These are phyloP conservation scores for Clarireedia homoeocarpa DNA, from an alignment of 2,329 filamentous ascomycete species.

Conservation along the genomic window DNA sequence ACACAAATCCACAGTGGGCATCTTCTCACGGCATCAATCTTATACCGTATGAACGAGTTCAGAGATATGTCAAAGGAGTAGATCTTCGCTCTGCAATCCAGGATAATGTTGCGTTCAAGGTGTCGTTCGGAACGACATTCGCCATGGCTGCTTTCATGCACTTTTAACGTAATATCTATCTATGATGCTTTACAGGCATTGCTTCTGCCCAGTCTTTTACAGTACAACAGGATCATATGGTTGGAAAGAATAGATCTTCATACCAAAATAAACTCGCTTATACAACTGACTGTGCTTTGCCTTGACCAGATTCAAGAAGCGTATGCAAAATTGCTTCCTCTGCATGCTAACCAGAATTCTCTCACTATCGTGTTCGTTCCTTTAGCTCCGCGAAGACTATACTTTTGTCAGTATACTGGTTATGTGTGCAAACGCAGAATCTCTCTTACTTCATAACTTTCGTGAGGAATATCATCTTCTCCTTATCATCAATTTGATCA, in stretches of 20 bases:
- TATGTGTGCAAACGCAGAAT: too few species aligned
- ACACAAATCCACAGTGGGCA: constrained; percentile 32
- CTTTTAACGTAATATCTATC: constrained; percentile 34
- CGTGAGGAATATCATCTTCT: constrained; percentile 58
- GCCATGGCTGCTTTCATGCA: constrained; percentile 58
- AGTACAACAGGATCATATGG: too few species aligned
- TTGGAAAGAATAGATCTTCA: background rate
- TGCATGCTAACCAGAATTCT: constrained; percentile 65
- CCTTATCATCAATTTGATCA: constrained; percentile 47
- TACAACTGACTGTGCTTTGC: too few species aligned
- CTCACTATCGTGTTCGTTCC: constrained; percentile 59
- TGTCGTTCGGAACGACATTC: constrained; percentile 65
- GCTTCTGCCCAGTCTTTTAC: background rate
- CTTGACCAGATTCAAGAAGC: constrained; percentile 32
- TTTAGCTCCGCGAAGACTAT: constrained; percentile 53
- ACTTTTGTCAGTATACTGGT: background rate
- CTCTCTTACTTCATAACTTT: constrained; percentile 51
- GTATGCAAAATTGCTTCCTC: constrained; percentile 53
- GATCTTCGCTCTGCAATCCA: constrained; percentile 36
- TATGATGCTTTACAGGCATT: background rate
- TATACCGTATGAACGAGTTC: constrained; percentile 31
- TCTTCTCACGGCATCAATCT: constrained; percentile 44
- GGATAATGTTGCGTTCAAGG: constrained; percentile 33
- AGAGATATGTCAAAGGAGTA: constrained; percentile 41
- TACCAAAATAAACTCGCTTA: background rate